phyloP scores from a whole-genome alignment of 768 basidiomycete genomes.

The Boletellus ananiceps region DNA sequence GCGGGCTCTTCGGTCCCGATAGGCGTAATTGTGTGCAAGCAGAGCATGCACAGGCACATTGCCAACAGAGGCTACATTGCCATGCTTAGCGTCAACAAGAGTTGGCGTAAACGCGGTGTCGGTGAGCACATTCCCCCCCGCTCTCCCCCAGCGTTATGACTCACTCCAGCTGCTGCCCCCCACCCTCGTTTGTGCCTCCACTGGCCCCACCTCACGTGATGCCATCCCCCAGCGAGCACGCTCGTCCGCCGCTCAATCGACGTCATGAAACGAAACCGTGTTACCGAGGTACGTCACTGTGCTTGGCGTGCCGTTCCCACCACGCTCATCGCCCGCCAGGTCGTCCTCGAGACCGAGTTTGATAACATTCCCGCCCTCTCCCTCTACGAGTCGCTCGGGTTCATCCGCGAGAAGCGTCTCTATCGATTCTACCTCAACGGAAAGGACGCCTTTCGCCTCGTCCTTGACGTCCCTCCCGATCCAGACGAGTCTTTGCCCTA shows the following conservation, averaged over 20 bases:
- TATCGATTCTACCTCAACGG: conserved; percentile 96
- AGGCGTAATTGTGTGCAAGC: conserved; percentile 96
- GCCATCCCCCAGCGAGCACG: conserved; percentile 58
- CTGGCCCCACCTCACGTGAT: conserved; percentile 17
- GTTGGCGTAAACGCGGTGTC: conserved; percentile 87
- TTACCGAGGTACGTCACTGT: conserved; percentile 70
- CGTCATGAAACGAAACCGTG: conserved; percentile 77
- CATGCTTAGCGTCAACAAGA: conserved; percentile 87
- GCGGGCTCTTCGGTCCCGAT: conserved; percentile 51
- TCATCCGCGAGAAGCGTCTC: conserved; percentile 92
- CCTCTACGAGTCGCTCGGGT: conserved; percentile 88
- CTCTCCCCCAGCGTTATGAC: background rate
- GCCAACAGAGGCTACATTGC: conserved; percentile 94
- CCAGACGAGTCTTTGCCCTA: conserved; percentile 17
- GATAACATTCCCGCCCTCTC: conserved; percentile 87
- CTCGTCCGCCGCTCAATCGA: conserved; percentile 81
- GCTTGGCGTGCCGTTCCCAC: background rate
- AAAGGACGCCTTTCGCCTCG: conserved; percentile 89
- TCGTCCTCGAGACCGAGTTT: conserved; percentile 93
- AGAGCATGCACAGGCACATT: conserved; percentile 74
- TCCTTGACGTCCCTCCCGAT: conserved; percentile 52
- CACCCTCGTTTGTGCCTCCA: background rate
- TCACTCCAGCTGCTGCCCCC: background rate
- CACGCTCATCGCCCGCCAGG: conserved; percentile 44
- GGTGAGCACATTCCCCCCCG: conserved; percentile 48